phyloP scores from a whole-genome alignment of 441 rosid genomes.

The Viola pubescens region DNA sequence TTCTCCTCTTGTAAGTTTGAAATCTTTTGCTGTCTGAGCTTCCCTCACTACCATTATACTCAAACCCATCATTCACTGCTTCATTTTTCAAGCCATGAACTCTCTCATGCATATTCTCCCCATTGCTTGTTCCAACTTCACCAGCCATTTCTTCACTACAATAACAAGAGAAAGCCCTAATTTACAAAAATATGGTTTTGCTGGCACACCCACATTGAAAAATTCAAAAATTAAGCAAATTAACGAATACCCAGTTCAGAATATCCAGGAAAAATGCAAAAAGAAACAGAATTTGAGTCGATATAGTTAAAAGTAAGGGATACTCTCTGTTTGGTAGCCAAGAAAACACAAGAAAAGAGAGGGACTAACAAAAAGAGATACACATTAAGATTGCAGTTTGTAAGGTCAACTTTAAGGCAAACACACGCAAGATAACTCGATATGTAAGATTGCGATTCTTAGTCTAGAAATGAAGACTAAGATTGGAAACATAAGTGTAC shows the following conservation, averaged over 20 bases:
- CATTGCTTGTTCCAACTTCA: slow-evolving; percentile 37
- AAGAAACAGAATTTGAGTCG: slow-evolving; percentile 2
- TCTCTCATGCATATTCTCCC: slow-evolving; percentile 24
- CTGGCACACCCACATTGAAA: slow-evolving; percentile 12
- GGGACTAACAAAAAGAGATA: neutral
- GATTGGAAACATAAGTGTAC: neutral
- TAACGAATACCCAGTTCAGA: slow-evolving; percentile 9
- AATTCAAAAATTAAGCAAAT: slow-evolving; percentile 9
- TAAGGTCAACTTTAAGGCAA: slow-evolving; percentile 11
- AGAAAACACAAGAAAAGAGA: slow-evolving; percentile 9
- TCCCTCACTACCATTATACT: slow-evolving; percentile 30
- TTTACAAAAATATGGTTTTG: slow-evolving; percentile 29
- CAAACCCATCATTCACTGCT: slow-evolving; percentile 28
- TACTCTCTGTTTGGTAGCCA: slow-evolving; percentile 3
- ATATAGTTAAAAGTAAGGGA: neutral
- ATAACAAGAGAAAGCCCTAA: slow-evolving; percentile 17
- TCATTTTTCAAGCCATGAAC: slow-evolving; percentile 28
- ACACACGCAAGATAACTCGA: slow-evolving; percentile 6
- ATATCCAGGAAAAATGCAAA: slow-evolving; percentile 3
- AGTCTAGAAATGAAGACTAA: neutral
- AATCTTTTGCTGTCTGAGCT: slow-evolving; percentile 33
- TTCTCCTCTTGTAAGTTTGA: slow-evolving; percentile 72
- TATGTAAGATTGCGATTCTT: too few relatives aligned
- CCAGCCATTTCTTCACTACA: slow-evolving; percentile 27
- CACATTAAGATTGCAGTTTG: neutral